Base-by-base conservation (phyloP, 2,329 filamentous ascomycete genomes). In the Tolypocladium amazonense region DNA sequence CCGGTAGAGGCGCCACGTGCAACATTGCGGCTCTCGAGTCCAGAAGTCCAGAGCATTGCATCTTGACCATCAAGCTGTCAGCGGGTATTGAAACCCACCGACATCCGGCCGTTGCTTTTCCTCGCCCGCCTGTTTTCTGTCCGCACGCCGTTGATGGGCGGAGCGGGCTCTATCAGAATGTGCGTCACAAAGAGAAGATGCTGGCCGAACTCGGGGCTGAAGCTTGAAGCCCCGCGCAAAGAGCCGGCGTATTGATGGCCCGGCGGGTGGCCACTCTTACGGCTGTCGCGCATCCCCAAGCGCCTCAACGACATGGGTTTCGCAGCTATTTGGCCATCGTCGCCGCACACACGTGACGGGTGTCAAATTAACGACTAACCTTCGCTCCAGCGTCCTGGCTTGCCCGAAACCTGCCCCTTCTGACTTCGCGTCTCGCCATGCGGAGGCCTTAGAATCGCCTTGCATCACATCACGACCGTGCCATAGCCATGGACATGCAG, bases 171-270 rank as follows among this genome's bases (percentile, higher is more conserved):
- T 52, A 33, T 33, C 27, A 52, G 27, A 27, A 52, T 52, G 50
- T 20, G 50, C 30, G 3, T 4, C 33, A 35, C 50, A n/a, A 14
- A 23, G 27, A 52, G 27, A 35, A 6, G 12, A 35, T 9, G 50
- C 27, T 33, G 18, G 50, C 30, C 25, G 30, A 35, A 20, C 20
- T 53, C 33, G 50, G 7, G 30, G 50, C 50, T 35, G 50, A 53
- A 14, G 50, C 20, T 35, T 1, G 20, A 35, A n/a, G 30, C 50
- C 50, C 55, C 23, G 55, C 55, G 55, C 54, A 27, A n/a, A 25
- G 14, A 1, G 55, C 55, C 70, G 70, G 70, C 58, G 60, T 60
- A 70, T 70, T 68, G 63, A 70, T 71, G 67, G 65, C 64, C 70
- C 70, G 70, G 59, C 56, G 62, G 64, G 62, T 64, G 67, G 66